Evolutionary conservation across 257 asterid genomes (phyloP).

Genomic region (Nicotiana paniculata): DNA sequence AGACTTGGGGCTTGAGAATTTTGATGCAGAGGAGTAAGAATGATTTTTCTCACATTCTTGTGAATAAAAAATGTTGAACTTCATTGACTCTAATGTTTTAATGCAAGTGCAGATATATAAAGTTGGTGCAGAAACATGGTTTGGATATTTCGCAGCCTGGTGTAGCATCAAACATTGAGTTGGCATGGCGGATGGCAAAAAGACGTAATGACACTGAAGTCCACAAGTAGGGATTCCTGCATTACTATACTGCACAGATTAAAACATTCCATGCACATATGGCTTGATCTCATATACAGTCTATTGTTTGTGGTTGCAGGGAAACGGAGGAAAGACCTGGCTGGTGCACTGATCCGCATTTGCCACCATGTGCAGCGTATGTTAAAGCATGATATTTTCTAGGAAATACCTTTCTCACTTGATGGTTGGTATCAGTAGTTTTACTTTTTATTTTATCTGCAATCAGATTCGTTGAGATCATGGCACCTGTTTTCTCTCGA

Average conservation of each 20-base stretch:
- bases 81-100: neutral
- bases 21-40: slow-evolving; percentile 76
- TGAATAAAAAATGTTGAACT: neutral
- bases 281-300: neutral
- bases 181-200: slow-evolving; percentile 82
- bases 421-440: neutral
- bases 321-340: slow-evolving; percentile 77
- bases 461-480: slow-evolving; percentile 87
- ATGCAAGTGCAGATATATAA: slow-evolving; percentile 46
- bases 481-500: slow-evolving; percentile 95
- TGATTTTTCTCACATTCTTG: neutral
- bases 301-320: slow-evolving; percentile 29
- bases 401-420: neutral
- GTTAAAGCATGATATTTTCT: slow-evolving; percentile 12
- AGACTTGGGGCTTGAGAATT: slow-evolving; percentile 76
- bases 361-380: slow-evolving; percentile 99
- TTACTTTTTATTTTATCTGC: neutral
- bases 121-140: slow-evolving; percentile 67
- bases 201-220: slow-evolving; percentile 65
- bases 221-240: slow-evolving; percentile 55
- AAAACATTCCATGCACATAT: neutral
- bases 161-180: slow-evolving; percentile 60
- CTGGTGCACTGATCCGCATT: slow-evolving; percentile 76
- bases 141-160: slow-evolving; percentile 94
- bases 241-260: neutral